These are phyloP conservation scores for Dorcoceras hygrometricum DNA, from an alignment of 257 asterid species.

Conservation along the genomic window DNA sequence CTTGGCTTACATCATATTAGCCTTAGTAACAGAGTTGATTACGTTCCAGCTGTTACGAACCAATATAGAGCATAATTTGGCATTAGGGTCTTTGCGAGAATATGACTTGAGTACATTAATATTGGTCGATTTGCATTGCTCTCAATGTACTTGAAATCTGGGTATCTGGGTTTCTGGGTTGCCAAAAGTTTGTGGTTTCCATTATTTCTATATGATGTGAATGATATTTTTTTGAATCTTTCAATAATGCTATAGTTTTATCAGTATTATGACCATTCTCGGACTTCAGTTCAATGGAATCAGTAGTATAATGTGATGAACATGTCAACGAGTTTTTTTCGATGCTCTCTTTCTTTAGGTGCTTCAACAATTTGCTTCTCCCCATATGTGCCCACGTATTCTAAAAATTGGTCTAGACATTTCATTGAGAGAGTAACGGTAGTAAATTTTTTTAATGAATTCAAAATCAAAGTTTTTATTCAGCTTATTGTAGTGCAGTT, in stretches of 20 bases:
- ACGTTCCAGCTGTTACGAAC: not conserved
- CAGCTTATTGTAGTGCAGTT: not conserved
- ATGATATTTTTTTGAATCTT: not conserved
- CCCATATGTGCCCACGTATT: not conserved
- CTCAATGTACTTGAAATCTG: not conserved
- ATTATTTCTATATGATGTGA: too few relatives aligned
- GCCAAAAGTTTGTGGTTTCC: not conserved
- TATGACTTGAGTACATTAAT: not conserved
- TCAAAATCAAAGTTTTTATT: not conserved
- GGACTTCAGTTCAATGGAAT: not conserved
- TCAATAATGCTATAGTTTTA: not conserved
- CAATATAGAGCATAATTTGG: constrained; percentile 16
- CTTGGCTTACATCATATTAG: not conserved
- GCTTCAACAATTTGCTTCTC: not conserved
- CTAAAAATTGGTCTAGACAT: not conserved
- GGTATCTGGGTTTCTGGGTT: not conserved
- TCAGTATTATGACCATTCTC: not conserved
- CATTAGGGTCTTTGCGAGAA: not conserved
- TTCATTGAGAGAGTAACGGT: not conserved
- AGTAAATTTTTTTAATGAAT: not conserved
- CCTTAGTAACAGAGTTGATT: not conserved
- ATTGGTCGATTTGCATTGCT: not conserved
- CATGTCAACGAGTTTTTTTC: not conserved
- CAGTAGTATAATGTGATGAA: not conserved
- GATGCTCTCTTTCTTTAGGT: not conserved